Evolutionary conservation across 345 rosid genomes (phyloP).

Genomic region (Microthlaspi erraticum): DNA sequence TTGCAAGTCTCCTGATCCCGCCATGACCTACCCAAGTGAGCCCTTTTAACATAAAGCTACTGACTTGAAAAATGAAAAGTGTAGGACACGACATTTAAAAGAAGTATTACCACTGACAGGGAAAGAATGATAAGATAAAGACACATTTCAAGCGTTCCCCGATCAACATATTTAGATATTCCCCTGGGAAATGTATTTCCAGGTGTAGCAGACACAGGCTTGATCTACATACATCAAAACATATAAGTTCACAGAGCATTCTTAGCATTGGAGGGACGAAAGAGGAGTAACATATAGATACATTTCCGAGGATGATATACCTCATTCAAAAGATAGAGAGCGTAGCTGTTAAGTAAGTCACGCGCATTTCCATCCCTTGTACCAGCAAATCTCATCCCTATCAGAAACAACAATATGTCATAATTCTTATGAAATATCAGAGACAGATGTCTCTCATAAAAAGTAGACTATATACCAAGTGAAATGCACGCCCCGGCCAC

Average conservation of each 20-base stretch:
- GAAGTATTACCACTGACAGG: constrained; percentile 69
- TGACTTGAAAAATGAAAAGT: constrained; percentile 24
- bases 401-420: constrained; percentile 39
- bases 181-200: constrained; percentile 71
- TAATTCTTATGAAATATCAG: constrained; percentile 20
- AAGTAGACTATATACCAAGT: constrained; percentile 60
- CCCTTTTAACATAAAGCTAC: constrained; percentile 32
- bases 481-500: constrained; percentile 95
- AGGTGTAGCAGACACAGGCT: constrained; percentile 66
- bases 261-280: constrained; percentile 16
- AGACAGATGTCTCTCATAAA: constrained; percentile 24
- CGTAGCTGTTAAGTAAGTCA: constrained; percentile 81
- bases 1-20: constrained; percentile 93
- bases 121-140: constrained; percentile 90
- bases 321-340: constrained; percentile 87
- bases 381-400: constrained; percentile 96
- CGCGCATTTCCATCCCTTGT: constrained; percentile 85
- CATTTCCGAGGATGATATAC: constrained; percentile 49
- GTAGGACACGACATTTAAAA: constrained; percentile 8
- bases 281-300: constrained; percentile 20
- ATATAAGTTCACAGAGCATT: constrained; percentile 26
- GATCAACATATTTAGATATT: constrained; percentile 76
- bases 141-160: constrained; percentile 92
- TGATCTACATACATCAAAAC: constrained; percentile 63
- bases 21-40: constrained; percentile 75